These are phyloP conservation scores for Immersiella caudata DNA, from an alignment of 495 filamentous ascomycete species.

Conservation along the genomic window DNA sequence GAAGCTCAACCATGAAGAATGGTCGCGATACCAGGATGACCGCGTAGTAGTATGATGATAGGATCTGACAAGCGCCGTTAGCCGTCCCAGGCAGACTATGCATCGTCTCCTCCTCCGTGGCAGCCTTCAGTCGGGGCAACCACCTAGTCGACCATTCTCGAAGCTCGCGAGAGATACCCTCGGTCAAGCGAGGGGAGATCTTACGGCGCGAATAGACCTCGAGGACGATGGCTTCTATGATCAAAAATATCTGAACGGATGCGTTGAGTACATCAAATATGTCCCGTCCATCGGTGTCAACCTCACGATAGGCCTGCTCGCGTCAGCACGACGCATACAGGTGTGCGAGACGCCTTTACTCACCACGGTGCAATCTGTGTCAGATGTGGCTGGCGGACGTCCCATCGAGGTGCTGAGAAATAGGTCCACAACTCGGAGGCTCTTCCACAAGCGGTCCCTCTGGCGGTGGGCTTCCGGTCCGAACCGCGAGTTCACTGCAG, in stretches of 20 bases:
- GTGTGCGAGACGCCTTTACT: neutral
- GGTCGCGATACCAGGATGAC: conserved; percentile 51
- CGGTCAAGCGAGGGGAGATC: conserved; percentile 49
- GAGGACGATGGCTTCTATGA: conserved; percentile 46
- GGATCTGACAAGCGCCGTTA: conserved; percentile 47
- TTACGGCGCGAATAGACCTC: conserved; percentile 51
- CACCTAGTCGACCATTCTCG: conserved; percentile 49
- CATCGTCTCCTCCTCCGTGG: conserved; percentile 23
- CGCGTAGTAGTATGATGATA: conserved; percentile 50
- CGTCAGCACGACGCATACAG: neutral
- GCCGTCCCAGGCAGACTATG: conserved; percentile 25
- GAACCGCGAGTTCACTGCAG: conserved; percentile 62
- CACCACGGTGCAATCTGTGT: conserved; percentile 57
- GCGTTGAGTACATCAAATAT: conserved; percentile 48
- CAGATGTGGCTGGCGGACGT: conserved; percentile 61
- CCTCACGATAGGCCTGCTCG: conserved; percentile 30
- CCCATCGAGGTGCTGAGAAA: conserved; percentile 64
- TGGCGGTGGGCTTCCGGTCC: conserved; percentile 49
- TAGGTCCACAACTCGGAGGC: conserved; percentile 61
- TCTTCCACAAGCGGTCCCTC: conserved; percentile 64
- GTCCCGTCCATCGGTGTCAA: conserved; percentile 37
- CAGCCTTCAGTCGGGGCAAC: conserved; percentile 40
- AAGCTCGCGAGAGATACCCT: conserved; percentile 49
- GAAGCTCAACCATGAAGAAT: conserved; percentile 52
- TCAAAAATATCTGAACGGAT: conserved; percentile 46